Evolutionary conservation across 2,329 filamentous ascomycete species (phyloP).

Genomic region (Purpureocillium takamizusanense): DNA sequence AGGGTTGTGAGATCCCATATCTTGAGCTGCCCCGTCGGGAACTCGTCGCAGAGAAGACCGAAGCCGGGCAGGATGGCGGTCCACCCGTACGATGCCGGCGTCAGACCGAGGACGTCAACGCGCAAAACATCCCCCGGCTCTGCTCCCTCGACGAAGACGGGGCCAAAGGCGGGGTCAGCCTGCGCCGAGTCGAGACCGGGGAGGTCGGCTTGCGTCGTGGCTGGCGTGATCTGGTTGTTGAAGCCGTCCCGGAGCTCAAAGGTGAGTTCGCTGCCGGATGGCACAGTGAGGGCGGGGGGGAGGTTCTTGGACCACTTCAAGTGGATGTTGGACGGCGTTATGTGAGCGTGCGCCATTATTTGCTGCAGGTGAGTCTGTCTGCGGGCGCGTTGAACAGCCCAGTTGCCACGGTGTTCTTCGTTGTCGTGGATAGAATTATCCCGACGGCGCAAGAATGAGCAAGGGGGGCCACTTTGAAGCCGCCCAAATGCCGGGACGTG

Average conservation of each 20-base stretch:
- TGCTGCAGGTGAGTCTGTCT: not conserved
- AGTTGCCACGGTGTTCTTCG: too few species aligned
- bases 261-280: conserved; percentile 35
- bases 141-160: conserved; percentile 38
- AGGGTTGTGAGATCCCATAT: conserved; percentile 33
- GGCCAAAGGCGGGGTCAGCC: conserved; percentile 40
- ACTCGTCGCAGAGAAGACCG: conserved; percentile 40
- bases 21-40: conserved; percentile 31
- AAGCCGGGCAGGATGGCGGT: conserved; percentile 41
- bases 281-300: conserved; percentile 33
- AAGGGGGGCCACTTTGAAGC: too few species aligned
- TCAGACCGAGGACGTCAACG: conserved; percentile 37
- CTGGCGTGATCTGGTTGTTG: conserved; percentile 37
- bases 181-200: conserved; percentile 27
- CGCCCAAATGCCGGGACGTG: too few species aligned
- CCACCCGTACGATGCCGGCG: conserved; percentile 39
- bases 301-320: conserved; percentile 39
- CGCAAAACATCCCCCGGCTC: conserved; percentile 42
- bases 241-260: conserved; percentile 42
- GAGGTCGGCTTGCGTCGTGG: conserved; percentile 30
- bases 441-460: too few species aligned
- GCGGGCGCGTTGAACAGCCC: not conserved
- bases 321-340: conserved; percentile 23
- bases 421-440: too few species aligned
- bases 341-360: conserved; percentile 12